A percentile compares a stretch with the other conserved stretches of the same genome.
phyloP scores from a whole-genome alignment of 257 asterid genomes.

The Mitragyna speciosa region DNA sequence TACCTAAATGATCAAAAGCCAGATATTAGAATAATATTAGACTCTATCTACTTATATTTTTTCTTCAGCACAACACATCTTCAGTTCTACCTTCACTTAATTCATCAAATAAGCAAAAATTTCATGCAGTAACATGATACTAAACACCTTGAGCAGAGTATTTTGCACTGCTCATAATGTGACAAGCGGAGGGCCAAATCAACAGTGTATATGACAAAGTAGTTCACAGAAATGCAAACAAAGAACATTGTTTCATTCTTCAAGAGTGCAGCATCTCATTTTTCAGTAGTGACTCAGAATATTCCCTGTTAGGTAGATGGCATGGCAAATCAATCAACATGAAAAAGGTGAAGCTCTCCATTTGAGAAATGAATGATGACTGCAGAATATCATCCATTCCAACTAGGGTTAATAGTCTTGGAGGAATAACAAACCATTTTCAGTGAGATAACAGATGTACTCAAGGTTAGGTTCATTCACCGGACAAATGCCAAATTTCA shows the following conservation, averaged over 20 bases:
- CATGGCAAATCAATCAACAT: not conserved
- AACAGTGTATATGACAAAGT: not conserved
- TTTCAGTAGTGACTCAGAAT: not conserved
- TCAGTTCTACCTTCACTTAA: not conserved
- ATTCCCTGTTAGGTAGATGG: not conserved
- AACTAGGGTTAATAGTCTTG: not conserved
- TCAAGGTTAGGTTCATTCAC: not conserved
- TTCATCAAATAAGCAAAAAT: not conserved
- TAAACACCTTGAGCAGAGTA: not conserved
- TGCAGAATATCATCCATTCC: not conserved
- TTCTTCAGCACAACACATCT: not conserved
- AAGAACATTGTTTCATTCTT: not conserved
- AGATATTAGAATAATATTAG: not conserved
- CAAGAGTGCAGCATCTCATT: not conserved
- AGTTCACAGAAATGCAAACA: not conserved
- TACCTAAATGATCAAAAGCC: conserved; percentile 50
- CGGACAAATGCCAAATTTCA: too few species aligned
- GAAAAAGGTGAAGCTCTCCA: not conserved
- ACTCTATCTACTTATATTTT: not conserved
- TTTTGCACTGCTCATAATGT: not conserved
- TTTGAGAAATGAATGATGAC: not conserved
- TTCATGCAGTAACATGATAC: not conserved
- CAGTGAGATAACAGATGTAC: not conserved
- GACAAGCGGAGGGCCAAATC: not conserved
- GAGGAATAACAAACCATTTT: too few species aligned